phyloP scores from a whole-genome alignment of 306 rosid species.

The Vicia villosa region DNA sequence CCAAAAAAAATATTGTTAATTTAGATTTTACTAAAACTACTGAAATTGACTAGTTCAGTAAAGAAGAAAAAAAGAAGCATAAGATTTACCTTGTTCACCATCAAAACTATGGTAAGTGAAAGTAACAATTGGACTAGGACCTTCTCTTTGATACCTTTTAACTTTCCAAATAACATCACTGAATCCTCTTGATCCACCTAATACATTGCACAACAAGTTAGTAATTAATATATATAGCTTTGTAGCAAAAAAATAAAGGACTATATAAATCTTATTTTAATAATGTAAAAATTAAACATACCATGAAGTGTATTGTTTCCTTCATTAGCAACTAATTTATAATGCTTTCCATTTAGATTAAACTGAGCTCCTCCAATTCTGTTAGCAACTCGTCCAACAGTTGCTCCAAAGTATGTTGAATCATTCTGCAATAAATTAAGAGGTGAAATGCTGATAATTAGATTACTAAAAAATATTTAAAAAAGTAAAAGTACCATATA shows the following conservation, averaged over 20 bases:
- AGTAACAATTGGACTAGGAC: slow-evolving; percentile 57
- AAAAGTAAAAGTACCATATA: too few relatives aligned
- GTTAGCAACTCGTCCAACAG: slow-evolving; percentile 86
- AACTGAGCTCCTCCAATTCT: slow-evolving; percentile 86
- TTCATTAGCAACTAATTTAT: slow-evolving; percentile 70
- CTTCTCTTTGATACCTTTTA: slow-evolving; percentile 47
- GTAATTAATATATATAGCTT: not conserved
- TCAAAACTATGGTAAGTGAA: slow-evolving; percentile 70
- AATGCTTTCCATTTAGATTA: slow-evolving; percentile 58
- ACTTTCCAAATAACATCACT: slow-evolving; percentile 83
- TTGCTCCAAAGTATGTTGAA: slow-evolving; percentile 64
- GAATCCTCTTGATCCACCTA: slow-evolving; percentile 80
- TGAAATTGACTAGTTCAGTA: too few relatives aligned
- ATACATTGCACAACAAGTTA: not conserved
- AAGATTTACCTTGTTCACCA: slow-evolving; percentile 74
- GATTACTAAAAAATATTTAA: too few relatives aligned
- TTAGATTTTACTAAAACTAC: too few relatives aligned
- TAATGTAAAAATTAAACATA: slow-evolving; percentile 16
- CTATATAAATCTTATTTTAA: not conserved
- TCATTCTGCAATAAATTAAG: slow-evolving; percentile 64
- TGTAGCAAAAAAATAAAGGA: not conserved
- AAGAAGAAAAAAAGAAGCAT: not conserved
- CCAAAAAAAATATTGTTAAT: too few relatives aligned
- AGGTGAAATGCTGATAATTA: too few relatives aligned
- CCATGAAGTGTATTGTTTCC: slow-evolving; percentile 85